Base-by-base conservation (phyloP, 2,329 filamentous ascomycete species). In the Ophiosphaerella narmari region DNA sequence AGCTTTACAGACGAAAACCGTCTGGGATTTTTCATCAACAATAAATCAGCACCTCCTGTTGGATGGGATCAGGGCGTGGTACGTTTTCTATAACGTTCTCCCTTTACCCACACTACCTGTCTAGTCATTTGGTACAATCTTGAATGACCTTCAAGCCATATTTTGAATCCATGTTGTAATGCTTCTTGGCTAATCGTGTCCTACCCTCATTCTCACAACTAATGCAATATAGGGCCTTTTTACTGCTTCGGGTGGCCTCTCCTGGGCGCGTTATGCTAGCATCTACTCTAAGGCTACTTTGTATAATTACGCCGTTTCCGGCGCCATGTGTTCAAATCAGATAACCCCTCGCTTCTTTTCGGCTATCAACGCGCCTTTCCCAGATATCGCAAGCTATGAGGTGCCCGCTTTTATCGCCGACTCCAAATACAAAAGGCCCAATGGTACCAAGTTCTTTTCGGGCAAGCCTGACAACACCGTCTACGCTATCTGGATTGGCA, bases 401-500 rank as follows among this genome's bases (percentile, higher is more conserved):
- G 52, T 80, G 1, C 77, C 78, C 3, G 76, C 78, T 24, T 80
- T 77, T 65, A 59, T 78, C 32, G 74, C 76, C 7, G 78, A 80
- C 64, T 72, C 58, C 56, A 69, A 64, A 11, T 67, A 65, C 46
- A 39, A 18, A 31, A 48, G 55, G 12, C 52, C 68, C 1, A 72
- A 75, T 46, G 75, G 74, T 45, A 74, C 66, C 1, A 70, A 72
- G 5, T 71, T 82, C 50, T 70, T 82, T 49, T 65, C 70, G 31
- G 74, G 76, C 39, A 78, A 76, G 2, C 60, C 79, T 1, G 73
- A 82, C 26, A 84, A 86, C 55, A 90, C 88, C 0, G 84, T 90
- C 2, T 92, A 91, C 63, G 80, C 84, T 1, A 81, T 92, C 43
- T 92, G 87, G 87, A 91, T 92, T 61, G 89, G 89, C 3, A 91